These are phyloP conservation scores for Tympanopsis confertula DNA, from an alignment of 2,329 filamentous ascomycete genomes.

Conservation along the genomic window DNA sequence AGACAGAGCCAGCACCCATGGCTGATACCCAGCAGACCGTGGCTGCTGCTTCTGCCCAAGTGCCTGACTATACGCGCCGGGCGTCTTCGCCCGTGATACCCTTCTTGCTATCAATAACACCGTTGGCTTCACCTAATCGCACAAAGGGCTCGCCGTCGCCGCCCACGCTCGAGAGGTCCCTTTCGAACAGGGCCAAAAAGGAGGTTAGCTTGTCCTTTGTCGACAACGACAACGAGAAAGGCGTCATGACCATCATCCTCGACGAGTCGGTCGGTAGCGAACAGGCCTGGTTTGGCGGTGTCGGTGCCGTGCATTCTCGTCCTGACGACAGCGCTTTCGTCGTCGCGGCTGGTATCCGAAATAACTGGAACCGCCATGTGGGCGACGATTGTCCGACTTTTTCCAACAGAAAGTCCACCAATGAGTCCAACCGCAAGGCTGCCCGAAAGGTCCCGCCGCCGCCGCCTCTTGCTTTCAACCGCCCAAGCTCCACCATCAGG, in stretches of 20 bases:
- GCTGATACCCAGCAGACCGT: neutral
- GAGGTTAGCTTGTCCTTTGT: conserved; percentile 4
- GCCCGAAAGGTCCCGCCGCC: conserved; percentile 43
- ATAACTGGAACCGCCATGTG: conserved; percentile 40
- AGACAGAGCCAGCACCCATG: no score
- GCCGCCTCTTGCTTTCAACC: conserved; percentile 37
- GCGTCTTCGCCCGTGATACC: neutral
- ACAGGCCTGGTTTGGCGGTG: conserved; percentile 10
- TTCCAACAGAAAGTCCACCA: conserved; percentile 34
- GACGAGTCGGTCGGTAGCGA: conserved; percentile 18
- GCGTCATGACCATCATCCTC: conserved; percentile 31
- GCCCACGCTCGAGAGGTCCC: conserved; percentile 5
- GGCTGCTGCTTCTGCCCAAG: neutral
- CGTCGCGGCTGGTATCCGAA: conserved; percentile 6
- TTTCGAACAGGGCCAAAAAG: conserved; percentile 7
- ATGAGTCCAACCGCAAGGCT: no score
- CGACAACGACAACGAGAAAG: conserved; percentile 15
- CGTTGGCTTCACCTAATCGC: conserved; percentile 1
- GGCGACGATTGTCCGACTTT: conserved; percentile 49
- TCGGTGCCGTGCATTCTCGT: conserved; percentile 15
- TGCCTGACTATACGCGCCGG: neutral
- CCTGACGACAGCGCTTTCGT: conserved; percentile 3
- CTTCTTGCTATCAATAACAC: conserved; percentile 5
- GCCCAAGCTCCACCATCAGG: conserved; percentile 22
- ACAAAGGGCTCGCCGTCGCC: conserved; percentile 2